A percentile compares a stretch with the other conserved stretches of the same genome.
Evolutionary conservation across 768 basidiomycete genomes (phyloP).

Genomic region (Wakefieldia striispora): DNA sequence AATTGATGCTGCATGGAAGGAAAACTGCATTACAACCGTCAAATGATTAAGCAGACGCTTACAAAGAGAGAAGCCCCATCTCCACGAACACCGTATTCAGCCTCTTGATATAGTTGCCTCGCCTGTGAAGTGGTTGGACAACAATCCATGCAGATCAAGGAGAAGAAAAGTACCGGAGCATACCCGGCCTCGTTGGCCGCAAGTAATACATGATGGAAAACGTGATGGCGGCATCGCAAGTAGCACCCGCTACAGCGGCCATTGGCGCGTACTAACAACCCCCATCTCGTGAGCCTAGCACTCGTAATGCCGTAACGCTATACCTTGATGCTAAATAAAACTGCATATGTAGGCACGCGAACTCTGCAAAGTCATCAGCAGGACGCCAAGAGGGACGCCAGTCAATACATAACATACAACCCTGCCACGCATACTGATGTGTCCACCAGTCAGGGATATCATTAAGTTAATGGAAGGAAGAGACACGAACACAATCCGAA

Average conservation of each 20-base stretch:
- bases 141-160: not conserved
- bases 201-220: conserved; percentile 14
- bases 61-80: conserved; percentile 22
- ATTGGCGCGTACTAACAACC: conserved; percentile 7
- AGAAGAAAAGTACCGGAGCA: conserved; percentile 7
- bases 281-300: not conserved
- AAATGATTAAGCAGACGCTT: not conserved
- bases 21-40: not conserved
- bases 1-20: conserved; percentile 4
- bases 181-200: conserved; percentile 7
- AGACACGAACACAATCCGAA: conserved; percentile 15
- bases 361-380: conserved; percentile 6
- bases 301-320: no score
- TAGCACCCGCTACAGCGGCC: conserved; percentile 12
- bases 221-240: conserved; percentile 23
- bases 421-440: conserved; percentile 1
- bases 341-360: conserved; percentile 2
- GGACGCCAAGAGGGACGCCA: no score
- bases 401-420: not conserved
- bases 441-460: not conserved
- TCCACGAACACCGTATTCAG: conserved; percentile 15
- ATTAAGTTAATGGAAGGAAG: not conserved
- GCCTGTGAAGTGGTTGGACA: not conserved
- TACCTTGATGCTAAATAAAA: conserved; percentile 6
- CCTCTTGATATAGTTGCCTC: conserved; percentile 10